phyloP scores from a whole-genome alignment of 352 stramenopile genomes.

The Aphanomyces astaci region DNA sequence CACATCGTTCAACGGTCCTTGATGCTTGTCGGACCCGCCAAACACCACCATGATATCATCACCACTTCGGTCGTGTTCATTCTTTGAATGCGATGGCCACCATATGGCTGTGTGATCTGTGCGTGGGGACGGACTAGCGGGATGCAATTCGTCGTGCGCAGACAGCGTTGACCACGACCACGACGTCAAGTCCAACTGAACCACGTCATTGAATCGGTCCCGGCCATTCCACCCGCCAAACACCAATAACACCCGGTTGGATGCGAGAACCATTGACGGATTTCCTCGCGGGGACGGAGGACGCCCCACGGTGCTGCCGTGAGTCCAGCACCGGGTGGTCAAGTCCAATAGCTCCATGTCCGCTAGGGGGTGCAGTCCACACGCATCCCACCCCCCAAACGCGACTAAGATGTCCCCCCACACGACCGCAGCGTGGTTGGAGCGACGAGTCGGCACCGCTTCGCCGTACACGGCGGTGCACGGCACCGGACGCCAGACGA shows the following conservation, averaged over 20 bases:
- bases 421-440: slow-evolving; percentile 32
- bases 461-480: slow-evolving; percentile 17
- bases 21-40: slow-evolving; percentile 44
- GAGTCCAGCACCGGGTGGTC: slow-evolving; percentile 48
- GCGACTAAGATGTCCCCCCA: slow-evolving; percentile 58
- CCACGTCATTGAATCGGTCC: slow-evolving; percentile 91
- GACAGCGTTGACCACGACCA: slow-evolving; percentile 72
- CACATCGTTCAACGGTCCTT: slow-evolving; percentile 60
- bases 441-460: slow-evolving; percentile 8
- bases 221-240: slow-evolving; percentile 93
- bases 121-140: not conserved
- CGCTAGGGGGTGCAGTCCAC: slow-evolving; percentile 83
- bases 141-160: not conserved
- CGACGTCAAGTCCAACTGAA: slow-evolving; percentile 86
- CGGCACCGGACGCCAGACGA: not conserved
- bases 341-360: slow-evolving; percentile 92
- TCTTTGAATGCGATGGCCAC: not conserved
- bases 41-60: slow-evolving; percentile 38
- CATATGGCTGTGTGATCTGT: slow-evolving; percentile 18
- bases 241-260: slow-evolving; percentile 77
- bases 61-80: not conserved
- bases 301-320: slow-evolving; percentile 72
- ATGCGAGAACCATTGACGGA: slow-evolving; percentile 88
- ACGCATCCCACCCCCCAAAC: slow-evolving; percentile 93
- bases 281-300: slow-evolving; percentile 87